These are phyloP conservation scores for Melocanna baccifera DNA, from an alignment of 176 grass and related monocot genomes.

Conservation along the genomic window DNA sequence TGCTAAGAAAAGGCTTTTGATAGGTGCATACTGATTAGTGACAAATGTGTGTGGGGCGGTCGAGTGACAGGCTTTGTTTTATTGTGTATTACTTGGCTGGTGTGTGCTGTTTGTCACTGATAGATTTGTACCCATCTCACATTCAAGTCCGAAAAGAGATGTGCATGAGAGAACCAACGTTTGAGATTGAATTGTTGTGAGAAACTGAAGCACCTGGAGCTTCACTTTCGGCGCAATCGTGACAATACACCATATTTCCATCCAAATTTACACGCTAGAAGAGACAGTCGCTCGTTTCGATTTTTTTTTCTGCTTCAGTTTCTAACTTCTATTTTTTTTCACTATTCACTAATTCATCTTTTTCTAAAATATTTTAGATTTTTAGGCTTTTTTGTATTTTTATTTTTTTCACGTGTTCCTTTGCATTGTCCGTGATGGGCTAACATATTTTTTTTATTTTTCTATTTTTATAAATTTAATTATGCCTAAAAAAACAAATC, in stretches of 20 bases:
- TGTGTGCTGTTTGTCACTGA: background rate
- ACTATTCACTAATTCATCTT: too few relatives aligned
- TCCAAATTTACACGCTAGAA: background rate
- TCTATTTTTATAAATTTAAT: too few relatives aligned
- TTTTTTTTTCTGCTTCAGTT: too few relatives aligned
- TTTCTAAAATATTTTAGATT: too few relatives aligned
- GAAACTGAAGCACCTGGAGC: background rate
- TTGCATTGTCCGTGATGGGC: too few relatives aligned
- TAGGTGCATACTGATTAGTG: background rate
- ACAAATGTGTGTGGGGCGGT: background rate
- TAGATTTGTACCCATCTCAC: background rate
- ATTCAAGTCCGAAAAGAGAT: background rate
- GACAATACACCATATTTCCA: background rate
- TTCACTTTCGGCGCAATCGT: conserved; percentile 11
- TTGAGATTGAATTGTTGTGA: background rate
- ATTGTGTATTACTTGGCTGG: background rate
- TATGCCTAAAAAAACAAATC: too few relatives aligned
- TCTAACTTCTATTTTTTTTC: too few relatives aligned
- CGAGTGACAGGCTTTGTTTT: background rate
- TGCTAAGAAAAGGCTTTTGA: background rate
- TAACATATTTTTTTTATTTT: too few relatives aligned
- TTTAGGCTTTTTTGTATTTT: too few relatives aligned
- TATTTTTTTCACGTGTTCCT: too few relatives aligned
- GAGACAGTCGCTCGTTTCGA: too few relatives aligned
- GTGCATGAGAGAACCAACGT: background rate